A percentile compares a stretch with the other conserved stretches of the same genome.
Evolutionary conservation across 2,329 filamentous ascomycete species (phyloP).

Genomic region (Claviceps pusilla): DNA sequence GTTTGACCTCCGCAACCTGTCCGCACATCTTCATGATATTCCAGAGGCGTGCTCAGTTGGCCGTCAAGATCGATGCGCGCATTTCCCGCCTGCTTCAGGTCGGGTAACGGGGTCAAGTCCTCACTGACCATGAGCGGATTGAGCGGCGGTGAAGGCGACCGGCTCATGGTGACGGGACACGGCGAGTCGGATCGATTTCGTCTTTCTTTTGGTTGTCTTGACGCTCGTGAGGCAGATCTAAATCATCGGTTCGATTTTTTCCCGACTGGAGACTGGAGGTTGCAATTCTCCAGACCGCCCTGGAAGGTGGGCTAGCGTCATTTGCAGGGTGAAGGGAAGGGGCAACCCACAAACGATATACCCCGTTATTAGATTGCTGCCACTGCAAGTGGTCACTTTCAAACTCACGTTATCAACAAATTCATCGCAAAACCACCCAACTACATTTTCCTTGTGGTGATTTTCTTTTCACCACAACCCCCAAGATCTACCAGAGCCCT

Average conservation of each 20-base stretch:
- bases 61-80: constrained; percentile 53
- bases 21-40: constrained; percentile 70
- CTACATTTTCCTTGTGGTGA: not conserved
- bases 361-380: not conserved
- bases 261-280: not conserved
- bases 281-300: not conserved
- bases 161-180: constrained; percentile 10
- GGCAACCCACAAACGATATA: not conserved
- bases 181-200: not conserved
- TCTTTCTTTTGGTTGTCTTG: not conserved
- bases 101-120: constrained; percentile 44
- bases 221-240: no score
- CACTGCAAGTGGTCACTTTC: not conserved
- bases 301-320: not conserved
- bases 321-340: not conserved
- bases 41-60: constrained; percentile 52
- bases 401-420: no score
- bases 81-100: constrained; percentile 39
- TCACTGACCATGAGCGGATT: constrained; percentile 36
- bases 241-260: not conserved
- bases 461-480: not conserved
- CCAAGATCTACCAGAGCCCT: not conserved
- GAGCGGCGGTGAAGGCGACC: constrained; percentile 32
- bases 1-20: constrained; percentile 85
- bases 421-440: not conserved